Evolutionary conservation across 106 monocot genomes (phyloP).

Genomic region (Amphibolis antarctica): DNA sequence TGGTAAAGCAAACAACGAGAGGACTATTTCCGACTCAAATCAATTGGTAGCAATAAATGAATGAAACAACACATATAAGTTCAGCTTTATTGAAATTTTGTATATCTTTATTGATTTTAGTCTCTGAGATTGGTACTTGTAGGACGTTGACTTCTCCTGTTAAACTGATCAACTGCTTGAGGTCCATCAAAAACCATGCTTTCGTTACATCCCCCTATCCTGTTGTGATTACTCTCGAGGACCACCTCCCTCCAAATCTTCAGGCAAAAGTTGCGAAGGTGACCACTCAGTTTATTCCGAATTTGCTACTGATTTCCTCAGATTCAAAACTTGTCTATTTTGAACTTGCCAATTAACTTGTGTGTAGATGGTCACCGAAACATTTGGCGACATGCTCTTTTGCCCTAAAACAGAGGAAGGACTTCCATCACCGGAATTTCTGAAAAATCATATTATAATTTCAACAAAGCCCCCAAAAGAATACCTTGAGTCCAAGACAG

Average conservation of each 20-base stretch:
- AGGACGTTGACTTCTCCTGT: slow-evolving; percentile 75
- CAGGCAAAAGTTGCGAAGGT: slow-evolving; percentile 77
- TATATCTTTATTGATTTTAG: not conserved
- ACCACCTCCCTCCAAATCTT: slow-evolving; percentile 70
- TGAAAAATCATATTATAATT: slow-evolving; percentile 51
- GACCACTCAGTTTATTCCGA: not conserved
- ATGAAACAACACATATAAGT: too few species aligned
- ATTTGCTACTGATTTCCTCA: not conserved
- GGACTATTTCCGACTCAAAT: too few species aligned
- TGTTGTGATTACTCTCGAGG: slow-evolving; percentile 78
- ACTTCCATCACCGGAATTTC: slow-evolving; percentile 63
- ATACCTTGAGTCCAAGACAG: slow-evolving; percentile 40
- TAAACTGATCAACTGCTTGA: slow-evolving; percentile 49
- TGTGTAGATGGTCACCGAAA: slow-evolving; percentile 51
- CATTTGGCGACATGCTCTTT: slow-evolving; percentile 65
- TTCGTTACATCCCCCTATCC: slow-evolving; percentile 67
- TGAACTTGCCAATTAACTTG: not conserved
- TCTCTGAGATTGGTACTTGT: slow-evolving; percentile 5
- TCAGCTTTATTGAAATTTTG: too few species aligned
- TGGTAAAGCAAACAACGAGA: too few species aligned
- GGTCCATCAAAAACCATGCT: slow-evolving; percentile 60
- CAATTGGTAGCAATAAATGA: too few species aligned
- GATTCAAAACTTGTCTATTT: not conserved
- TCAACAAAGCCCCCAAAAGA: slow-evolving; percentile 84
- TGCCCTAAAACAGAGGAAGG: slow-evolving; percentile 52